Evolutionary conservation across 306 rosid genomes (phyloP).

Genomic region (Astragalus glycyphyllos): DNA sequence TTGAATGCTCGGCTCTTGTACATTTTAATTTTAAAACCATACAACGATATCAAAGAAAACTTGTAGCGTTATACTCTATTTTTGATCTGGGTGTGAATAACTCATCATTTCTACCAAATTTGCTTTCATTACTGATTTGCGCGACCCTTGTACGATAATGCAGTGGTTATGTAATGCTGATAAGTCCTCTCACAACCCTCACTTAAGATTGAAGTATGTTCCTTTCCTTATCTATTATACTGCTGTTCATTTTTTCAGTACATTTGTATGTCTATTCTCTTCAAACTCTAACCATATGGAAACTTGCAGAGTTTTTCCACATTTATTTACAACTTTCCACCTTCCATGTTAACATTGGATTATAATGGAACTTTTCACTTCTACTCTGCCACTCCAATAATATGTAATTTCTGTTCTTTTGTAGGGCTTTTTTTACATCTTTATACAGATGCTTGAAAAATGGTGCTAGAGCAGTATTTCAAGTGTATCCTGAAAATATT

Average conservation of each 20-base stretch:
- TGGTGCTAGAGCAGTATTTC: conserved; percentile 91
- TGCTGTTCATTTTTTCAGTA: not conserved
- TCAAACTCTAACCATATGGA: conserved; percentile 14
- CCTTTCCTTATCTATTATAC: conserved; percentile 20
- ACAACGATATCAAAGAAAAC: not conserved
- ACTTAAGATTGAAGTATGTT: conserved; percentile 81
- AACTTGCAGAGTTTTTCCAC: conserved; percentile 1
- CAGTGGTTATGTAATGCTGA: conserved; percentile 99
- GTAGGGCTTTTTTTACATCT: conserved; percentile 89
- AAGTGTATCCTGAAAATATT: conserved; percentile 74
- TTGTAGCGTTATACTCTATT: not conserved
- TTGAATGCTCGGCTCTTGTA: not conserved
- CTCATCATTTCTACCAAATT: conserved; percentile 15
- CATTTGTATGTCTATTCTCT: not conserved
- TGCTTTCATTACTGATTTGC: conserved; percentile 6
- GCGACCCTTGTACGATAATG: conserved; percentile 36
- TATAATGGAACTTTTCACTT: conserved; percentile 6
- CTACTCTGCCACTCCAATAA: conserved; percentile 31
- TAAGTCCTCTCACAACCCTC: conserved; percentile 82
- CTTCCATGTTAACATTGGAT: not conserved
- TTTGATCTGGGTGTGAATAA: conserved; percentile 2
- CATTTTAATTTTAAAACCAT: not conserved
- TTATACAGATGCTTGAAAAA: conserved; percentile 75
- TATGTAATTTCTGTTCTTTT: not conserved
- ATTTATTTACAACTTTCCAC: conserved; percentile 6